Percentiles rank a stretch among this genome's conserved stretches.
phyloP scores from a whole-genome alignment of 768 basidiomycete species.

The Tricholoma matsutake region DNA sequence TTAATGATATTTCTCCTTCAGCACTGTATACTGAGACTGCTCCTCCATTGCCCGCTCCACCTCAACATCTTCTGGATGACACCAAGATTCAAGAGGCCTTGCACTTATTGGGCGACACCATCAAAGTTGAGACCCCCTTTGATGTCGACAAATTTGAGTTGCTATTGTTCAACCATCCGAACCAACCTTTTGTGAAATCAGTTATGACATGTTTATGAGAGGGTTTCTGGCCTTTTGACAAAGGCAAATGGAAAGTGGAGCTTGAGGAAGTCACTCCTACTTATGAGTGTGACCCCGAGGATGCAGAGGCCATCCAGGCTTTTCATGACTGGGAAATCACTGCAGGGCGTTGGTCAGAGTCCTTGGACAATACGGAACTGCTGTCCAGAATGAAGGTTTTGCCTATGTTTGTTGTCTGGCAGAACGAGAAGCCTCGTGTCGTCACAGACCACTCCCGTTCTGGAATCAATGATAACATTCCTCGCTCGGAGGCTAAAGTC shows the following conservation, averaged over 20 bases:
- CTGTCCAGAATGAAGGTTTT: neutral
- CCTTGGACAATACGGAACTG: neutral
- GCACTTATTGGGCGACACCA: neutral
- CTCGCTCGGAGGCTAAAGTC: no score
- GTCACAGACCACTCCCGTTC: no score
- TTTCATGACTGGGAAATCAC: neutral
- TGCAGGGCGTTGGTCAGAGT: neutral
- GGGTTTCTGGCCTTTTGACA: neutral
- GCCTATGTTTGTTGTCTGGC: no score
- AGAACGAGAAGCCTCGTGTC: neutral
- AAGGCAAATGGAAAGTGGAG: neutral
- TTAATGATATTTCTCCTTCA: neutral
- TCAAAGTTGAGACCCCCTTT: no score
- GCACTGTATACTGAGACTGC: neutral
- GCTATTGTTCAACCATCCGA: neutral
- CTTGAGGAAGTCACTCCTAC: neutral
- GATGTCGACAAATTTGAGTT: neutral
- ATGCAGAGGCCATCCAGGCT: neutral
- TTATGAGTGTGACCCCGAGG: neutral
- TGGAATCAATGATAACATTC: no score
- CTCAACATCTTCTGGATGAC: no score
- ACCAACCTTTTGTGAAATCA: neutral
- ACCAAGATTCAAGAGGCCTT: neutral
- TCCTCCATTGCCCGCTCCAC: neutral
- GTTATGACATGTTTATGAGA: neutral